Conservation (phyloP, 441 rosid species). For the Rhodomyrtus psidioides region DNA sequence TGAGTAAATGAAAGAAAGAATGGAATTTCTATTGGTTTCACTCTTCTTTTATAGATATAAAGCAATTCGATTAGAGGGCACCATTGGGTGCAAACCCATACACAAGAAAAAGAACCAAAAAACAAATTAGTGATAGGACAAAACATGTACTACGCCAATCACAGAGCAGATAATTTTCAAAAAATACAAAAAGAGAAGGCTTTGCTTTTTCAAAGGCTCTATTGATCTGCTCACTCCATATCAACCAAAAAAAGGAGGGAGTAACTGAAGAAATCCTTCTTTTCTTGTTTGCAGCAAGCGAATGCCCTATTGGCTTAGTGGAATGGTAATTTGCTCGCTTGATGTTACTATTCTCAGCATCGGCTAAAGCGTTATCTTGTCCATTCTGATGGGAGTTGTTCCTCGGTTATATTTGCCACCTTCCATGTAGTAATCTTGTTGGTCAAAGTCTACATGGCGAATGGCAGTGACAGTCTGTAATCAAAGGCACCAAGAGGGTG, state of each 20-base stretch:
- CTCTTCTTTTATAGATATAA: not conserved
- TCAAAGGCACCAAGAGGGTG: not conserved
- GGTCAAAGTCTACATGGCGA: not conserved
- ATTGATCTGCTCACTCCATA: not conserved
- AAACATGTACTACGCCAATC: not conserved
- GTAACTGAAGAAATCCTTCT: not conserved
- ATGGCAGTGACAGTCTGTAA: not conserved
- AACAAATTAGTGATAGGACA: not conserved
- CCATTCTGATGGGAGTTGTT: not conserved
- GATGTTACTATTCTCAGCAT: not conserved
- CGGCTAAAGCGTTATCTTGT: not conserved
- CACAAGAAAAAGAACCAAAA: not conserved
- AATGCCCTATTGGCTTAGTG: not conserved
- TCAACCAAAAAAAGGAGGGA: not conserved
- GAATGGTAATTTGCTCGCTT: not conserved
- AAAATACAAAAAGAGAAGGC: not conserved
- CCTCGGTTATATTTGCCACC: not conserved
- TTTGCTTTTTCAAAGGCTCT: not conserved
- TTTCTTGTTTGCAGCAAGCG: not conserved
- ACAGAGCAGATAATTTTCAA: not conserved
- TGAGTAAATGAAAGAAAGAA: not conserved
- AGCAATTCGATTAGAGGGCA: not conserved
- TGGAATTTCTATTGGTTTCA: not conserved
- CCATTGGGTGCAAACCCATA: not conserved
- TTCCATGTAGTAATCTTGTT: not conserved